Base-by-base conservation (phyloP, 2,329 filamentous ascomycete species). In the Aspergillus niger region DNA sequence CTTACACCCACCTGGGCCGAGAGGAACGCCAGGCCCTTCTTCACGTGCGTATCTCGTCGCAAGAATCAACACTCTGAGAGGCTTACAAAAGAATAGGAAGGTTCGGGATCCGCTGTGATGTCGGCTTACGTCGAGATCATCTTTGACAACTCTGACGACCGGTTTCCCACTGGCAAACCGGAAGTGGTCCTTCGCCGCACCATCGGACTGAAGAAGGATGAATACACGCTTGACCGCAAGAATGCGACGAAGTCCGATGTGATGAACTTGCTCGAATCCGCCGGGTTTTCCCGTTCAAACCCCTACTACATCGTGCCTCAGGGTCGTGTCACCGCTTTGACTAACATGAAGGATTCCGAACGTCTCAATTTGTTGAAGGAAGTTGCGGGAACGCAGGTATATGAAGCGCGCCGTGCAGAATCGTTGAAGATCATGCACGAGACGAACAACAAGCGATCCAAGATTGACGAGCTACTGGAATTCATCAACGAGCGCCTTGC, bases 241-340 rank as follows among this genome's bases (percentile, higher is more conserved):
- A 96, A 96, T 67, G 91, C 93, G 36, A 97, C 93, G 39, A 97
- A 96, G 75, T 85, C 88, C 64, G 95, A 99, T 74, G 94, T 99
- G 61, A 91, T 96, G 83, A 96, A 97, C 75, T 85, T 99, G 39
- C 85, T 99, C 44, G 95, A 99, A 76, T 96, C 92, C 7, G 95
- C 95, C 13, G 95, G 95, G 20, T 98, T 99, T 77, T 98, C 94
- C 63, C 88, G 92, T 67, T 97, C 93, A 59, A 99, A 99, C 75
- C 95, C 95, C 26, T 99, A 98, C 82, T 99, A 99, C 76, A 99
- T 99, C 70, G 96, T 99, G 2, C 95, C 96, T 0, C 95, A 99
- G 76, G 95, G 95, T 57, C 92, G 95, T 72, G 93, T 99, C 62
- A 98, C 95, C 0, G 89, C 92, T 24, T 83, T 99, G 72, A 99